Conservation (phyloP, 495 filamentous ascomycete species). For the Melanomma pulvis-pyrius region DNA sequence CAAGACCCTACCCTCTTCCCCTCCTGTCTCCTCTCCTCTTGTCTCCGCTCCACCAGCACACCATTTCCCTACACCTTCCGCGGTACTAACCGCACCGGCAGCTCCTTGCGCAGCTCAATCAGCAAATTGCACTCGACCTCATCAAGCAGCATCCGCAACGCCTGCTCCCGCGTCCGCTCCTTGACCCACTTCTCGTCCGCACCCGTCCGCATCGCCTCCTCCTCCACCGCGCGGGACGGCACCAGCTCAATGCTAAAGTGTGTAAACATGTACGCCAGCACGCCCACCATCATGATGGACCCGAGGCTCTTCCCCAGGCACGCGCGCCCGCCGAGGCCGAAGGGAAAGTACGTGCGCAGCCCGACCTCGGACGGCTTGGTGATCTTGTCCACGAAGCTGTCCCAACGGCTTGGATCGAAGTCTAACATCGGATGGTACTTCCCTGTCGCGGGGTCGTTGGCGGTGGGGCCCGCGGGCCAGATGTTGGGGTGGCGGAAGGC, state of each 20-base stretch:
- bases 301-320: conserved; percentile 3
- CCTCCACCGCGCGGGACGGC: no score
- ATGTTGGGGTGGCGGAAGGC: not conserved
- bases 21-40: no score
- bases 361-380: not conserved
- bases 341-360: not conserved
- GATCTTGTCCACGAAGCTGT: no score
- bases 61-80: no score
- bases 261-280: not conserved
- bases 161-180: not conserved
- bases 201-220: not conserved
- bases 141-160: not conserved
- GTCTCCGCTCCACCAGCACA: no score
- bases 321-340: not conserved
- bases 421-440: not conserved
- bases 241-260: not conserved
- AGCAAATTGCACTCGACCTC: not conserved
- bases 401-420: not conserved
- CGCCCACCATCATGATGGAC: not conserved
- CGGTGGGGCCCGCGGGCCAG: not conserved
- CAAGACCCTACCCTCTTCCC: no score
- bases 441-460: not conserved
- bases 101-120: not conserved
- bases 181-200: not conserved
- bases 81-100: not conserved